Evolutionary conservation across 257 asterid species (phyloP), one percentile per base, ranked within the genome.

Genomic region (Solanum sparsipilum): DNA sequence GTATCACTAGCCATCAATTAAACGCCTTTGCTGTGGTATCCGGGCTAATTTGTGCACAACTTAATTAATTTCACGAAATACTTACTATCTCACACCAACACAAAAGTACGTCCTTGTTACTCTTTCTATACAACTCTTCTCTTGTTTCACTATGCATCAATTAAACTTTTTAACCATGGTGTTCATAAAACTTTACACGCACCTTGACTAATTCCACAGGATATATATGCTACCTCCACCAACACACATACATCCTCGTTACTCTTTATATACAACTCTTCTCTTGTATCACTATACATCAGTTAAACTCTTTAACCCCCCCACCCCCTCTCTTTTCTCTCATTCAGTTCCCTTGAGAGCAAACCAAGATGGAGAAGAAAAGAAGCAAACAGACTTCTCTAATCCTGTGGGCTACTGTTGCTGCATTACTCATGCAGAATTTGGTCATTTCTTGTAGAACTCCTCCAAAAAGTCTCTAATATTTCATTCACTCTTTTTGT

Each of bases 391-490:
- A 85, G n/a, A 89, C 90, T 60, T 85, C 90, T 18, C 82, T 90
- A 52, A 89, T 94, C 71, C 74, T 93, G 74, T 96, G 91, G 92
- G 92, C 91, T 82, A 84, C 92, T 20, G 32, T 94, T 15, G 93
- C 93, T n/a, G 92, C 91, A 15, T 86, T 94, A 58, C 89, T 94
- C 25, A 90, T 92, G 20, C 97, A 92, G n/a, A 91, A 88, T 89
- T 87, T 93, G 83, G 81, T 89, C 63, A 86, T 89, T 25, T 89
- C 93, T 56, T 74, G 83, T 2, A 89, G 65, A 56, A 56, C 65
- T 56, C 65, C 65, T 6, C 65, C 65, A 56, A 56, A 89, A 65
- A 89, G 92, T 93, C 41, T 38, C 6, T 16, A 9, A 8, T 8
- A 0, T 72, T 32, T 71, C 10, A 70, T 31, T 71, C 13, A 72